phyloP scores from a whole-genome alignment of 1,139 yeast species.

The Scheffersomyces quercinus region DNA sequence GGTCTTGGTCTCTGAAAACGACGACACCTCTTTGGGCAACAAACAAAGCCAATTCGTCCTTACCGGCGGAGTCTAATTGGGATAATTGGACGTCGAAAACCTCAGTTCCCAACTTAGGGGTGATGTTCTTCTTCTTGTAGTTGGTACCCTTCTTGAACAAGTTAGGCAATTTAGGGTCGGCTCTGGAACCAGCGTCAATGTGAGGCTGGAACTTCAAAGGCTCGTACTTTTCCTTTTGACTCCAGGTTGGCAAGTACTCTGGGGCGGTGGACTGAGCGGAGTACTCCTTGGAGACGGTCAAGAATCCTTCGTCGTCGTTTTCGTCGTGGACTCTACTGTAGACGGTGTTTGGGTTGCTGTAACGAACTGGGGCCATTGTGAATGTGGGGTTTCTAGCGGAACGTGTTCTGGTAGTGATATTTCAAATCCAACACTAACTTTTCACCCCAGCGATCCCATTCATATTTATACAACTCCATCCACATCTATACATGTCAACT shows the following conservation, averaged over 20 bases:
- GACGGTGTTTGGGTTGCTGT: constrained; percentile 9
- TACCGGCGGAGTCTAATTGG: constrained; percentile 47
- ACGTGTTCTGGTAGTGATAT: no score
- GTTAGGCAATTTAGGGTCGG: constrained; percentile 54
- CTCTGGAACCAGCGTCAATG: constrained; percentile 56
- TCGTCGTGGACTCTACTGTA: constrained; percentile 11
- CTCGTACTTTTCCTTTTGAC: constrained; percentile 39
- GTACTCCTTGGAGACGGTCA: constrained; percentile 27
- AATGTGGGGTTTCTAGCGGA: neutral
- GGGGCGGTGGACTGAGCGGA: constrained; percentile 27
- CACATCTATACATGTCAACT: no score
- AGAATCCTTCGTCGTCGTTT: constrained; percentile 22
- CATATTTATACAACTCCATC: no score
- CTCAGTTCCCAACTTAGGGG: constrained; percentile 71
- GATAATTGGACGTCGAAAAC: constrained; percentile 59
- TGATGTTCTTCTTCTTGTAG: constrained; percentile 36
- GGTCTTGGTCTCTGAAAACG: constrained; percentile 66
- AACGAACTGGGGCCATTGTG: constrained; percentile 6
- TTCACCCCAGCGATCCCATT: no score
- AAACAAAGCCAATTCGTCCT: constrained; percentile 61
- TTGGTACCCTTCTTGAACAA: constrained; percentile 44
- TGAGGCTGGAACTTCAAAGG: constrained; percentile 51
- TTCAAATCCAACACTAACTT: no score
- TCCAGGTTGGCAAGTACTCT: constrained; percentile 55
- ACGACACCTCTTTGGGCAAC: constrained; percentile 68